Conservation (phyloP, 768 basidiomycete species). For the Suillus alpinus region DNA sequence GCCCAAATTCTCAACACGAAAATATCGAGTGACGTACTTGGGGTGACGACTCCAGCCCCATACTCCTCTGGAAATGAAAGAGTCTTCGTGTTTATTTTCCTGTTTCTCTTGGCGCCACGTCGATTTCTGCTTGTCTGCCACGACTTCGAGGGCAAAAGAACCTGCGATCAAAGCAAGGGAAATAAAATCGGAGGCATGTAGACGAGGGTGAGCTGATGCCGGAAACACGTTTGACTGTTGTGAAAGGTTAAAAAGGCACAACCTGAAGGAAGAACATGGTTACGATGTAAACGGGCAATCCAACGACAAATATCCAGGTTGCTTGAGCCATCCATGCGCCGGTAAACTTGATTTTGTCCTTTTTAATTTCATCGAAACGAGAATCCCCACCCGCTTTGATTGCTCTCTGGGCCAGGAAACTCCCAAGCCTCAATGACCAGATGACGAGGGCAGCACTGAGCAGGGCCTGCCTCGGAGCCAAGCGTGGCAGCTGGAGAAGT, state of each 20-base stretch:
- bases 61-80: slow-evolving; percentile 65
- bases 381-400: slow-evolving; percentile 61
- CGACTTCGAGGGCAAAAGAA: slow-evolving; percentile 59
- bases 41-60: slow-evolving; percentile 72
- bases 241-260: background rate
- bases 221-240: slow-evolving; percentile 47
- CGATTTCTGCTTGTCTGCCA: slow-evolving; percentile 65
- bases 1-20: background rate
- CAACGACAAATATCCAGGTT: slow-evolving; percentile 66
- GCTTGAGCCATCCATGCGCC: slow-evolving; percentile 64
- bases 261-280: slow-evolving; percentile 2
- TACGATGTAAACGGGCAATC: slow-evolving; percentile 65
- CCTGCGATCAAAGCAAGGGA: slow-evolving; percentile 50
- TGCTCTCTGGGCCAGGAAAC: slow-evolving; percentile 51
- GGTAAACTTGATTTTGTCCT: slow-evolving; percentile 46
- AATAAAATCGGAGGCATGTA: slow-evolving; percentile 54
- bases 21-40: slow-evolving; percentile 45
- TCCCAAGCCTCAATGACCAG: slow-evolving; percentile 64
- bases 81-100: slow-evolving; percentile 63
- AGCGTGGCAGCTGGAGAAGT: slow-evolving; percentile 41
- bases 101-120: slow-evolving; percentile 59
- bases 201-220: slow-evolving; percentile 43
- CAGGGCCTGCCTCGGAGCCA: slow-evolving; percentile 57
- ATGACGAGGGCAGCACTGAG: slow-evolving; percentile 53
- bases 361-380: slow-evolving; percentile 60